Evolutionary conservation across 2,329 filamentous ascomycete genomes (phyloP), one percentile per base, ranked within the genome.

Genomic region (Penicillium sp.): DNA sequence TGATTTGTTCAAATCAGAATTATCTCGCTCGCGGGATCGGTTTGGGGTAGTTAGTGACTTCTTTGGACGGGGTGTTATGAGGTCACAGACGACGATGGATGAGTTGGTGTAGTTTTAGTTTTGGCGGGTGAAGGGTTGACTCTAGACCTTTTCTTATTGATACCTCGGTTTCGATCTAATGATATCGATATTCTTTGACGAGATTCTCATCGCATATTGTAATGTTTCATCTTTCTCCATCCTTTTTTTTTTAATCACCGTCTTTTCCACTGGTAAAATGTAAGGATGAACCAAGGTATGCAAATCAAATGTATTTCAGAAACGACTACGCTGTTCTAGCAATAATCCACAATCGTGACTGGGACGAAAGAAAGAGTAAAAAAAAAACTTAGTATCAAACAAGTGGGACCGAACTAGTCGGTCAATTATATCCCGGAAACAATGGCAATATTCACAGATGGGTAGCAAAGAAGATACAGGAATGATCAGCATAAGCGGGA

Each of bases 21-120:
- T 99, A 60, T 86, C 86, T 67, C 79, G 87, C 60, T 91, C 89
- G 51, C 86, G 87, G 34, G 92, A 96, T 73, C 83, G 90, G 48
- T 97, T 97, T 72, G 89, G 85, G n/a, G 93, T 91, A 1, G 84
- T 97, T 52, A 91, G 91, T 56, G 91, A 96, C 69, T 99, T 94
- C 85, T 97, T 96, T 79, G 93, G 92, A 1, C 80, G 92, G 53
- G 93, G 94, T 1, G 92, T 97, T 3, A 96, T 97, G 92, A 83
- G 67, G 48, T 63, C 72, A 21, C 71, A 73, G 53, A 66, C 56
- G 54, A 71, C 66, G 13, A 70, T 72, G 66, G 72, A 74, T 43
- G 64, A 56, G 60, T 62, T 18, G 18, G 18, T n/a, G 19, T 40
- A 24, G 24, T 28, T 43, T 18, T 16, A 43, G 23, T 16, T 28